These are phyloP conservation scores for Apiotrichum sp. DNA, from an alignment of 1,284 basidiomycete genomes.

Conservation along the genomic window DNA sequence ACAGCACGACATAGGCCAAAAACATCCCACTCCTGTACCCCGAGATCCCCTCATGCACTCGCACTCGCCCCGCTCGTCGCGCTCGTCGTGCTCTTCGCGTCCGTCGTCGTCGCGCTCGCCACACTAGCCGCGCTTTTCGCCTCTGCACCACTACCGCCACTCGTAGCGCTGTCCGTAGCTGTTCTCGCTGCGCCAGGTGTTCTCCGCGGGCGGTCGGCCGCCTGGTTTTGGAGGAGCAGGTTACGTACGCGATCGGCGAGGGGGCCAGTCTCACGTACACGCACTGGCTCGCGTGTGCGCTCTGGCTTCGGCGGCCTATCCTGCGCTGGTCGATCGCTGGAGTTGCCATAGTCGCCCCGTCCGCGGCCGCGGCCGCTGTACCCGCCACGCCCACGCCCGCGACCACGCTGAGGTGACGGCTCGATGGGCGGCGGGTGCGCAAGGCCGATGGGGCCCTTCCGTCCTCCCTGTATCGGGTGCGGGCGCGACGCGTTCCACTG, in stretches of 20 bases:
- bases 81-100: not conserved
- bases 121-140: not conserved
- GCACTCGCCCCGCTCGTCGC: not conserved
- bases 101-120: not conserved
- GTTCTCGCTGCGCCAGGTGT: not conserved
- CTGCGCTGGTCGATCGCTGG: not conserved
- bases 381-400: slow-evolving; percentile 1
- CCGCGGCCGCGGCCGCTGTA: not conserved
- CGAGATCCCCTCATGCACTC: not conserved
- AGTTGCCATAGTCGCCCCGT: not conserved
- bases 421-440: slow-evolving; percentile 32
- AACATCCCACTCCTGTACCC: no score
- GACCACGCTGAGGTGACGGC: not conserved
- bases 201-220: slow-evolving; percentile 1
- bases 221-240: slow-evolving; percentile 29
- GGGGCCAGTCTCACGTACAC: slow-evolving; percentile 24
- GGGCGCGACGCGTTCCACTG: slow-evolving; percentile 4
- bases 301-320: slow-evolving; percentile 8
- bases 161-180: not conserved
- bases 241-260: slow-evolving; percentile 29
- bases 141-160: no score
- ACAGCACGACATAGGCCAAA: no score
- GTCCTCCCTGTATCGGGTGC: slow-evolving; percentile 36
- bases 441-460: slow-evolving; percentile 31
- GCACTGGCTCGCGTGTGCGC: slow-evolving; percentile 30